Conservation (phyloP, 2,329 filamentous ascomycete genomes). For the Alternaria sp. region DNA sequence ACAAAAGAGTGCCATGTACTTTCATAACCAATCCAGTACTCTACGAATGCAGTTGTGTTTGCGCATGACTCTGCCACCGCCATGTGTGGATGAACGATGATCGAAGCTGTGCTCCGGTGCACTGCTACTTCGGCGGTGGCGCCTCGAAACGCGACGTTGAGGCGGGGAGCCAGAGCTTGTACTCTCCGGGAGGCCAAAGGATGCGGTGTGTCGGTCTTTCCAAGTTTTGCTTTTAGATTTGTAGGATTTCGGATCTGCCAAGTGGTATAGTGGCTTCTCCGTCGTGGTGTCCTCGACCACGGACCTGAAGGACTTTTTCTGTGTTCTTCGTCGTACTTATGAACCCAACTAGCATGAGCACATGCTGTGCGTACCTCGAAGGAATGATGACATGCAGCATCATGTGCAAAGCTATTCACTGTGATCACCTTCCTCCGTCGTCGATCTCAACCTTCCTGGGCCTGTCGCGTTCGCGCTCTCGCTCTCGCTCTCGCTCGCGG, state of each 20-base stretch:
- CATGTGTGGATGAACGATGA: neutral
- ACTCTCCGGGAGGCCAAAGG: neutral
- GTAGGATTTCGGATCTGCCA: neutral
- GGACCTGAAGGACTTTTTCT: neutral
- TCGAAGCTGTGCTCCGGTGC: neutral
- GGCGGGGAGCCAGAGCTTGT: neutral
- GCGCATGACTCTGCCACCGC: neutral
- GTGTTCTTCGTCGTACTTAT: neutral
- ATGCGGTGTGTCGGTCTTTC: neutral
- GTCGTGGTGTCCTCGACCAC: neutral
- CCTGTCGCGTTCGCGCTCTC: slow-evolving; percentile 19
- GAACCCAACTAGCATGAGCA: neutral
- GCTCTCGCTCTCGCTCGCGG: slow-evolving; percentile 12
- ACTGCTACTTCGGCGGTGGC: neutral
- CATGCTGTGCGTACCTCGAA: neutral
- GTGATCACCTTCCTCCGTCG: slow-evolving; percentile 34
- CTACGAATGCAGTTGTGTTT: slow-evolving; percentile 10
- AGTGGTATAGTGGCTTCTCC: neutral
- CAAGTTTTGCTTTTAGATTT: neutral
- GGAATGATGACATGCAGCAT: neutral
- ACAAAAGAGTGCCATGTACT: neutral
- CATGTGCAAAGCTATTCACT: slow-evolving; percentile 3
- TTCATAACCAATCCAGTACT: slow-evolving; percentile 20
- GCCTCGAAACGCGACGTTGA: neutral
- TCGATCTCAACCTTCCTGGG: slow-evolving; percentile 35